These are phyloP conservation scores for Fomitopsis pulvina DNA, from an alignment of 768 basidiomycete species.

Conservation along the genomic window DNA sequence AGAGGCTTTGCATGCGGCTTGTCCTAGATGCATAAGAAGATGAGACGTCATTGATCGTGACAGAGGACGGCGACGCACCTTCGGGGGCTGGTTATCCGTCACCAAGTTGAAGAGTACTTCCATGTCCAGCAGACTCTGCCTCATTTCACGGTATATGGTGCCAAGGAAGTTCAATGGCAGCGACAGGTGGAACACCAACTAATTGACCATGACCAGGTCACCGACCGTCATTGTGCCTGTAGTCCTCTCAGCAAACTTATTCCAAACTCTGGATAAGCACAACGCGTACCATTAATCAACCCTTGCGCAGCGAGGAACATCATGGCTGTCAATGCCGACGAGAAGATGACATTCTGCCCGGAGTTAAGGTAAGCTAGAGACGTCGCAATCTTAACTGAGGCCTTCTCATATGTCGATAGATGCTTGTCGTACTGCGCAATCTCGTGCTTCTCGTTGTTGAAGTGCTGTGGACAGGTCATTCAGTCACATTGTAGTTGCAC, in stretches of 20 bases:
- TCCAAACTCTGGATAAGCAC: background rate
- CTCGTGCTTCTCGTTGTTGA: conserved; percentile 95
- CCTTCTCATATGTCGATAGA: conserved; percentile 79
- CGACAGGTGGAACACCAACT: conserved; percentile 95
- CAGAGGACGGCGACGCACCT: conserved; percentile 33
- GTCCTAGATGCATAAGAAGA: conserved; percentile 41
- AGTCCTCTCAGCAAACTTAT: background rate
- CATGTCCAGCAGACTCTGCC: conserved; percentile 97
- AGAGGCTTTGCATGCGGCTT: conserved; percentile 62
- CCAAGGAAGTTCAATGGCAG: conserved; percentile 96
- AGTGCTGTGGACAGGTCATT: conserved; percentile 50
- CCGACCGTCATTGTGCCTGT: conserved; percentile 96
- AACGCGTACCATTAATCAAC: conserved; percentile 69
- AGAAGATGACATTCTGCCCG: conserved; percentile 96
- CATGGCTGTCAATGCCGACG: conserved; percentile 83
- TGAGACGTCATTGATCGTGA: background rate
- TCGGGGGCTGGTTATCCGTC: conserved; percentile 66
- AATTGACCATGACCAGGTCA: conserved; percentile 98
- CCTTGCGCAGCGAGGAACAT: conserved; percentile 98
- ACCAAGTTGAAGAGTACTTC: conserved; percentile 89
- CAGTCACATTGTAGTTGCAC: background rate
- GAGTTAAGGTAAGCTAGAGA: conserved; percentile 91
- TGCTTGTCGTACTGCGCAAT: conserved; percentile 89
- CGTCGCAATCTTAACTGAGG: conserved; percentile 92
- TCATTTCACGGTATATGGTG: conserved; percentile 93